phyloP scores from a whole-genome alignment of 2,329 filamentous ascomycete species.

The Penicillium sp. region DNA sequence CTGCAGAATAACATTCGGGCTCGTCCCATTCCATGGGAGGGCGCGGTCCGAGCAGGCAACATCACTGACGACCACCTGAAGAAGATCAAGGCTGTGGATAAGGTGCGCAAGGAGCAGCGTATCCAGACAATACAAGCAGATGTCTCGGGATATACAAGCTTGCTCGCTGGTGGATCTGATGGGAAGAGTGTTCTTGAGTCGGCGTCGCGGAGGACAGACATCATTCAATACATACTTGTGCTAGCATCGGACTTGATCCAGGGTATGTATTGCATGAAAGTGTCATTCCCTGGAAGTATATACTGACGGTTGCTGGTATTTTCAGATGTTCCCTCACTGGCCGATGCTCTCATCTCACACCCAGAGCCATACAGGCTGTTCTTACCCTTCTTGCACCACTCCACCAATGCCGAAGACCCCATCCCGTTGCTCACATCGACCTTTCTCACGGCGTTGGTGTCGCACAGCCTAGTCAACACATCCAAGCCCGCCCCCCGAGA shows the following conservation, averaged over 20 bases:
- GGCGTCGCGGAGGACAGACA: conserved; percentile 77
- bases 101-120: conserved; percentile 86
- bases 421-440: conserved; percentile 86
- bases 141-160: conserved; percentile 67
- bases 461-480: conserved; percentile 55
- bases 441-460: conserved; percentile 74
- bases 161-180: conserved; percentile 66
- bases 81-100: conserved; percentile 95
- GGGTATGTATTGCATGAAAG: conserved; percentile 48
- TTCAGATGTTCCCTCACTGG: conserved; percentile 73
- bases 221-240: conserved; percentile 91
- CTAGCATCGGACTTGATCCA: conserved; percentile 81
- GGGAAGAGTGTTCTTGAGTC: conserved; percentile 75
- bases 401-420: conserved; percentile 75
- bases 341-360: conserved; percentile 68
- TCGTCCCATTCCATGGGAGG: conserved; percentile 95
- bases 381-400: conserved; percentile 74
- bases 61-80: conserved; percentile 90
- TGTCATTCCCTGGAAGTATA: no score
- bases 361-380: conserved; percentile 69
- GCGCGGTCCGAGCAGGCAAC: conserved; percentile 84
- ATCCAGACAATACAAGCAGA: conserved; percentile 75
- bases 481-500: conserved; percentile 58
- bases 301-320: not conserved
- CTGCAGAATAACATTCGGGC: conserved; percentile 96